Percentiles rank a stretch among this genome's conserved stretches.
Conservation (phyloP, 768 basidiomycete genomes). For the Obba rivulosa region DNA sequence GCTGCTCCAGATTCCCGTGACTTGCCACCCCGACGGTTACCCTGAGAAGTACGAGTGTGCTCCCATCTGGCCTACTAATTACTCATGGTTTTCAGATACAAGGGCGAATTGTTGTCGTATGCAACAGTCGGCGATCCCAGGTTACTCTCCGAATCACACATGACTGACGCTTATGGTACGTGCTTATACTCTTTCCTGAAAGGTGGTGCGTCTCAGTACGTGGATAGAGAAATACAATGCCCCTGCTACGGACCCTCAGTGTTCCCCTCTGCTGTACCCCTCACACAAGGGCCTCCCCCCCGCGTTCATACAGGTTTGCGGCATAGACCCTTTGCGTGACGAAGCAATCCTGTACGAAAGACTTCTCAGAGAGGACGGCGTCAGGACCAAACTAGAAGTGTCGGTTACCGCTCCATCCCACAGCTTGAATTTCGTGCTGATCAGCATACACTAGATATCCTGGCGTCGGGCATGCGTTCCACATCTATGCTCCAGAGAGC, state of each 20-base stretch:
- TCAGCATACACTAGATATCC: constrained; percentile 16
- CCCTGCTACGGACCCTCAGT: constrained; percentile 6
- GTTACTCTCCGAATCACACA: too few relatives aligned
- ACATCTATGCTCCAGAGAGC: constrained; percentile 9
- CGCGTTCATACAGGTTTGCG: constrained; percentile 20
- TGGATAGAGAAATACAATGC: too few relatives aligned
- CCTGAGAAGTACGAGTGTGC: too few relatives aligned
- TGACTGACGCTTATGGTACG: too few relatives aligned
- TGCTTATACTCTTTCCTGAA: too few relatives aligned
- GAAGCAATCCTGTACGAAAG: constrained; percentile 24
- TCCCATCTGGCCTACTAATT: too few relatives aligned
- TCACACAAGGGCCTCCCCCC: constrained; percentile 18
- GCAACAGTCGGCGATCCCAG: constrained; percentile 4
- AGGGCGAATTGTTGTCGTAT: constrained; percentile 15
- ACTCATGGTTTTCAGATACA: constrained; percentile 8
- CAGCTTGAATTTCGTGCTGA: neutral
- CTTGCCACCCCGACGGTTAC: constrained; percentile 7
- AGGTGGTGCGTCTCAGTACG: too few relatives aligned
- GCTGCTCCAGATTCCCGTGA: constrained; percentile 18
- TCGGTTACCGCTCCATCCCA: neutral
- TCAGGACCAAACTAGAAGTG: constrained; percentile 18
- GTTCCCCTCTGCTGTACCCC: constrained; percentile 17
- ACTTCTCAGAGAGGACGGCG: constrained; percentile 16
- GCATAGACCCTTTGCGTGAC: constrained; percentile 23
- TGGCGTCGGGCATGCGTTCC: constrained; percentile 20